A percentile compares a stretch with the other conserved stretches of the same genome.
Evolutionary conservation across 2,329 filamentous ascomycete species (phyloP).

Genomic region (Ophioceras dolichostomum): DNA sequence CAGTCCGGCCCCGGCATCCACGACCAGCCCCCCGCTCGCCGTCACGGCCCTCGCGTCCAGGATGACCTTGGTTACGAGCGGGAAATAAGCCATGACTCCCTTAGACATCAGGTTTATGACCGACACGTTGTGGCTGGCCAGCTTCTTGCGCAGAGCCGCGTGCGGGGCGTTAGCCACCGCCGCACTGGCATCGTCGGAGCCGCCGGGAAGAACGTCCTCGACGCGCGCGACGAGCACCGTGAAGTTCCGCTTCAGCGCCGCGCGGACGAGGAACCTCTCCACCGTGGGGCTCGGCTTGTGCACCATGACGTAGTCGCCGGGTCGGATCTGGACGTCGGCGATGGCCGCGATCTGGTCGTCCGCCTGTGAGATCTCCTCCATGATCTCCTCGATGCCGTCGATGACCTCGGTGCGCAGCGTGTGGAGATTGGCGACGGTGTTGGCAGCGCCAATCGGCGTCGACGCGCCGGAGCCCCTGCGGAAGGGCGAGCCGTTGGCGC

Average conservation of each 20-base stretch:
- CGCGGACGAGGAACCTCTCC: slow-evolving; percentile 78
- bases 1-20: slow-evolving; percentile 69
- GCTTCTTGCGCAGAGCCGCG: slow-evolving; percentile 58
- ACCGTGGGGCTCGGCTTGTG: slow-evolving; percentile 79
- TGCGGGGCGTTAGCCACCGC: slow-evolving; percentile 20
- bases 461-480: slow-evolving; percentile 16
- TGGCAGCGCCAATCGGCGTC: slow-evolving; percentile 14
- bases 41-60: slow-evolving; percentile 78
- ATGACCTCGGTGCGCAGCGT: slow-evolving; percentile 84
- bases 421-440: slow-evolving; percentile 30
- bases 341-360: slow-evolving; percentile 87
- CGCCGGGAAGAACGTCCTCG: slow-evolving; percentile 38
- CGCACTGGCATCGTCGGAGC: slow-evolving; percentile 1
- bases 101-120: slow-evolving; percentile 78
- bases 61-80: slow-evolving; percentile 89
- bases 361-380: slow-evolving; percentile 86
- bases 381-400: slow-evolving; percentile 87
- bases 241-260: slow-evolving; percentile 81
- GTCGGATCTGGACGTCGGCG: slow-evolving; percentile 84
- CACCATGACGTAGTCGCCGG: slow-evolving; percentile 83
- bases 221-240: slow-evolving; percentile 63
- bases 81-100: slow-evolving; percentile 87
- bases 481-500: slow-evolving; percentile 35
- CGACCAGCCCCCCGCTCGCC: slow-evolving; percentile 76
- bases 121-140: slow-evolving; percentile 65